A percentile compares a stretch with the other conserved stretches of the same genome.
Evolutionary conservation across 2,329 filamentous ascomycete genomes (phyloP).

Genomic region (Cladosporium phlei): DNA sequence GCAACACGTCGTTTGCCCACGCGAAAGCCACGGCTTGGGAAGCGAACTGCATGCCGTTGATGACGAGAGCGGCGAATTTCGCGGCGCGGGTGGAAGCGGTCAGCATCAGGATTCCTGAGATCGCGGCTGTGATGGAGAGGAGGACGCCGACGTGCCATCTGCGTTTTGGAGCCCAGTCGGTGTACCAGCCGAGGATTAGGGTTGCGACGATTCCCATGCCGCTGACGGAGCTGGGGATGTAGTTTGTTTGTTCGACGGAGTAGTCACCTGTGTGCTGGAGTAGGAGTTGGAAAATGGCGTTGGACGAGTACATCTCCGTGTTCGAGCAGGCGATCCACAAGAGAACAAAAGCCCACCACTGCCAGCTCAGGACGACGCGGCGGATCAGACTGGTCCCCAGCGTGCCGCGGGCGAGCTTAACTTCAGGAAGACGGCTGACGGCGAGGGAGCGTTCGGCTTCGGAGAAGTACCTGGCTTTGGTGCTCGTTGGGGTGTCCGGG

Average conservation of each 20-base stretch:
- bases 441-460: conserved; percentile 20
- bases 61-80: conserved; percentile 23
- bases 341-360: conserved; percentile 26
- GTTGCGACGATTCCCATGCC: conserved; percentile 25
- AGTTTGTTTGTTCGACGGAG: conserved; percentile 22
- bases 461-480: conserved; percentile 16
- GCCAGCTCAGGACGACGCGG: conserved; percentile 24
- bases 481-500: conserved; percentile 36
- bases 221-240: conserved; percentile 24
- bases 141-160: conserved; percentile 26
- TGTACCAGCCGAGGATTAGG: conserved; percentile 25
- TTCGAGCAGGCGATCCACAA: conserved; percentile 27
- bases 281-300: conserved; percentile 26
- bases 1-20: conserved; percentile 25
- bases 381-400: conserved; percentile 22
- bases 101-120: conserved; percentile 24
- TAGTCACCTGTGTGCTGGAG: conserved; percentile 22
- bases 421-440: conserved; percentile 22
- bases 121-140: conserved; percentile 24
- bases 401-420: conserved; percentile 20
- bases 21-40: conserved; percentile 26
- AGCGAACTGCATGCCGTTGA: conserved; percentile 26
- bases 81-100: conserved; percentile 19
- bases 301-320: conserved; percentile 26
- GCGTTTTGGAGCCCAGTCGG: conserved; percentile 21